phyloP scores from a whole-genome alignment of 176 grass and related monocot species.

The Avena insularis region DNA sequence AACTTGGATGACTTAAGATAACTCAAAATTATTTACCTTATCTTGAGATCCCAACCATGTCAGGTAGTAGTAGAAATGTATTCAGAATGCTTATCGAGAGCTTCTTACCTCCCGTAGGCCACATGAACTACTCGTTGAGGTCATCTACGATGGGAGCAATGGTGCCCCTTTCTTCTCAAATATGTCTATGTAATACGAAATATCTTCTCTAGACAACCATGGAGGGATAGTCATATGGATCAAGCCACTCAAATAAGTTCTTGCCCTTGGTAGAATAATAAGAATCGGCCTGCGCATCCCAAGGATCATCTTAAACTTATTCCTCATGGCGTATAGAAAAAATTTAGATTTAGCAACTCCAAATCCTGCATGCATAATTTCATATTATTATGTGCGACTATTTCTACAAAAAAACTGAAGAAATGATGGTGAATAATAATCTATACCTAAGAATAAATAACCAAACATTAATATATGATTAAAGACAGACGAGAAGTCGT shows the following conservation, averaged over 20 bases:
- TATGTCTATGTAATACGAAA: slow-evolving; percentile 70
- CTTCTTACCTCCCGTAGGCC: too few species aligned
- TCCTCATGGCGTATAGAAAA: slow-evolving; percentile 25
- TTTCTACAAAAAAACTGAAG: slow-evolving; percentile 7
- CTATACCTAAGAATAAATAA: too few species aligned
- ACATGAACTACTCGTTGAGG: too few species aligned
- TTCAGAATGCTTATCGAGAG: too few species aligned
- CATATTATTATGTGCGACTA: neutral
- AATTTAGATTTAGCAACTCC: slow-evolving; percentile 77
- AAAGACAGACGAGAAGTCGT: too few species aligned
- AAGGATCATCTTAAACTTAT: slow-evolving; percentile 56
- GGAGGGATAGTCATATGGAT: too few species aligned
- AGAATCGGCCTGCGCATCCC: slow-evolving; percentile 48
- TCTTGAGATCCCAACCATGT: slow-evolving; percentile 21
- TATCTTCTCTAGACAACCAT: slow-evolving; percentile 68
- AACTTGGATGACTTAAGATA: neutral
- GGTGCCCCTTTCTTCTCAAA: slow-evolving; percentile 56
- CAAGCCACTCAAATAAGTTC: too few species aligned
- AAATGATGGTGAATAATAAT: neutral
- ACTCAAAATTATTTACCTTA: neutral
- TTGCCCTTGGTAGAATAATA: slow-evolving; percentile 55
- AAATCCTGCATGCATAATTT: slow-evolving; percentile 49
- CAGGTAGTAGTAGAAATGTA: neutral
- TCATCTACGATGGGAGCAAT: too few species aligned
- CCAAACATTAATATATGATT: too few species aligned